Evolutionary conservation across 352 stramenopile genomes (phyloP).

Genomic region (Phytophthora europaea): DNA sequence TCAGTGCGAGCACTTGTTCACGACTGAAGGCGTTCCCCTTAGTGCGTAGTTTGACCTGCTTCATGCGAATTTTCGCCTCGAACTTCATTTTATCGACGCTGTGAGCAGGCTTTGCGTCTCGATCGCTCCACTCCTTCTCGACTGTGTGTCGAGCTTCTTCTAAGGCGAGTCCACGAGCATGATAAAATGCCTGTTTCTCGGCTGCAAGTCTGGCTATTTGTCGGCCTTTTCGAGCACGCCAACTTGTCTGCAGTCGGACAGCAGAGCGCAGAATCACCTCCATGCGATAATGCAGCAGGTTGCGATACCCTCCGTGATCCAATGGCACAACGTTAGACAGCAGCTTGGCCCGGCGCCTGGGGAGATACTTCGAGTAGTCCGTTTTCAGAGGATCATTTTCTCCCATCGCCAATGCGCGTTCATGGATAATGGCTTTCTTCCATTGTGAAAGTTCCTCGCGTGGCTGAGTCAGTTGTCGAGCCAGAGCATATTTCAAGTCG

Average conservation of each 20-base stretch:
- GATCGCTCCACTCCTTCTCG: constrained; percentile 78
- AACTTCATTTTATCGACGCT: constrained; percentile 94
- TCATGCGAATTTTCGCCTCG: constrained; percentile 94
- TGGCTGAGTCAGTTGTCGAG: constrained; percentile 56
- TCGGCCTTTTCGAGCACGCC: constrained; percentile 78
- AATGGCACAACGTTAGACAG: constrained; percentile 91
- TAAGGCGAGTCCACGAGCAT: constrained; percentile 83
- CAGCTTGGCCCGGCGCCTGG: constrained; percentile 68
- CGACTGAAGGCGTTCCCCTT: constrained; percentile 83
- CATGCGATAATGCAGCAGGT: constrained; percentile 83
- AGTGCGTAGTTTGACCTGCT: constrained; percentile 92
- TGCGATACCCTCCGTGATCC: constrained; percentile 90
- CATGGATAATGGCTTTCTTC: constrained; percentile 86
- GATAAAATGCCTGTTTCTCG: constrained; percentile 92
- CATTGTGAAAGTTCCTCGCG: constrained; percentile 68
- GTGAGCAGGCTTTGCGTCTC: constrained; percentile 75
- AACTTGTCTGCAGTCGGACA: constrained; percentile 87
- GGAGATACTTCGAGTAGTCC: constrained; percentile 94
- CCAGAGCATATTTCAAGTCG: constrained; percentile 89
- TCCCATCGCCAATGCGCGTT: constrained; percentile 90
- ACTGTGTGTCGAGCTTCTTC: constrained; percentile 64
- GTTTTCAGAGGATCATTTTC: constrained; percentile 93
- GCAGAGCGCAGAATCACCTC: constrained; percentile 75
- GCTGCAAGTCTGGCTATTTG: constrained; percentile 74
- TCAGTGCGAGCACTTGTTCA: constrained; percentile 81